A percentile compares a stretch with the other conserved stretches of the same genome.
Evolutionary conservation across 2,329 filamentous ascomycete genomes (phyloP).

Genomic region (Tolypocladium amazonense): DNA sequence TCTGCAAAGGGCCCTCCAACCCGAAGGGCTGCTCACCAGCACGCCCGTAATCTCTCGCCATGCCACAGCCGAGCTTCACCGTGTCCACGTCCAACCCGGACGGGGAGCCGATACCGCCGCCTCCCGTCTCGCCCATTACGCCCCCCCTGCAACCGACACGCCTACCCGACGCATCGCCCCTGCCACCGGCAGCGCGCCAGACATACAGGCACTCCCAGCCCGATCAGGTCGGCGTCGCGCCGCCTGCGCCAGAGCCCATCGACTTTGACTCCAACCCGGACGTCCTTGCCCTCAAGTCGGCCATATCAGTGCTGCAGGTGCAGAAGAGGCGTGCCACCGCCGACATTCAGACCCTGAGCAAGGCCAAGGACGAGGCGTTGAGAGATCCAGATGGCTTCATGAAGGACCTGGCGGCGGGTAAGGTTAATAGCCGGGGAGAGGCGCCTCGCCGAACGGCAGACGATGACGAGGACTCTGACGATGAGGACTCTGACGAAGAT

Average conservation of each 20-base stretch:
- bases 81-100: conserved; percentile 15
- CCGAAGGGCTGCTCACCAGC: background rate
- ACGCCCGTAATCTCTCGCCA: conserved; percentile 5
- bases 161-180: conserved; percentile 12
- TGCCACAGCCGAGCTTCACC: conserved; percentile 21
- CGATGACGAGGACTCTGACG: conserved; percentile 8
- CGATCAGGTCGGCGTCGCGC: conserved; percentile 27
- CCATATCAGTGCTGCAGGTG: conserved; percentile 77
- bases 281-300: conserved; percentile 74
- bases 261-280: conserved; percentile 64
- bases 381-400: conserved; percentile 63
- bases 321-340: conserved; percentile 68
- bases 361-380: conserved; percentile 60
- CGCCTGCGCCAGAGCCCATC: conserved; percentile 41
- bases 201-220: conserved; percentile 35
- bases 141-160: conserved; percentile 32
- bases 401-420: conserved; percentile 54
- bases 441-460: conserved; percentile 1
- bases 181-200: conserved; percentile 10
- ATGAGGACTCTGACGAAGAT: conserved; percentile 16
- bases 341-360: conserved; percentile 62
- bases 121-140: conserved; percentile 45
- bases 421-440: conserved; percentile 28
- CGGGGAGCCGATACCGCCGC: conserved; percentile 32
- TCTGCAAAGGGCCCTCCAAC: background rate